Evolutionary conservation across 23 red algal genomes (phyloP).

Genomic region (Gracilaria vermiculophylla): DNA sequence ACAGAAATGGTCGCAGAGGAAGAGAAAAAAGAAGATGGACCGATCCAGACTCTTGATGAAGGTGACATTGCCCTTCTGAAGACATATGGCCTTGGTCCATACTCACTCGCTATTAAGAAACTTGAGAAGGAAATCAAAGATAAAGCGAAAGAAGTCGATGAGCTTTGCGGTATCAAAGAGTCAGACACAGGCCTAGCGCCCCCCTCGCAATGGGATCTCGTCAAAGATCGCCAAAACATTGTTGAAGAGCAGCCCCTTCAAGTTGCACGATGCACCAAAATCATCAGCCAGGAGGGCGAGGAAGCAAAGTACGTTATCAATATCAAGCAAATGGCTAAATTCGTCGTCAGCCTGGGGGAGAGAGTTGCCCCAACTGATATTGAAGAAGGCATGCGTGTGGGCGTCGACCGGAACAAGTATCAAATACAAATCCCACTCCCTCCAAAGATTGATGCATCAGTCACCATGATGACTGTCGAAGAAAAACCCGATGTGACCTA

Average conservation of each 20-base stretch:
- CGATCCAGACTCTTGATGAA: constrained; percentile 88
- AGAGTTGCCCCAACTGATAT: constrained; percentile 97
- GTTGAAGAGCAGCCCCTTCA: constrained; percentile 98
- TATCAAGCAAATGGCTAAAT: constrained; percentile 99
- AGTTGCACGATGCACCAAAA: constrained; percentile 99
- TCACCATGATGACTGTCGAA: constrained; percentile 99
- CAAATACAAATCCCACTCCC: constrained; percentile 99
- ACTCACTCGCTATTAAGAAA: constrained; percentile 75
- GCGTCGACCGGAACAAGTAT: constrained; percentile 99
- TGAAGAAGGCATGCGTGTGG: constrained; percentile 99
- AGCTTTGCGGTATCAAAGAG: constrained; percentile 91
- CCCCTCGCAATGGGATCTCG: constrained; percentile 94
- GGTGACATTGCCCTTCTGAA: constrained; percentile 95
- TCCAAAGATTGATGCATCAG: constrained; percentile 96
- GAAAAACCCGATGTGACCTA: constrained; percentile 99
- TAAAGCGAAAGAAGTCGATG: constrained; percentile 86
- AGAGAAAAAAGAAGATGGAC: constrained; percentile 67
- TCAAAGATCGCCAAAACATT: constrained; percentile 94
- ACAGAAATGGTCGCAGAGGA: constrained; percentile 49
- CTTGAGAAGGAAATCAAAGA: constrained; percentile 97
- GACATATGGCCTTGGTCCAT: constrained; percentile 98
- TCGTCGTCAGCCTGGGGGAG: constrained; percentile 94
- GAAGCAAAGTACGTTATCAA: constrained; percentile 98
- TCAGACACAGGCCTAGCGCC: constrained; percentile 95
- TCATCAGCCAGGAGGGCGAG: constrained; percentile 83